Evolutionary conservation across 1,284 basidiomycete genomes (phyloP), one percentile per base, ranked within the genome.

Genomic region (Kalmanozyma brasiliensis): DNA sequence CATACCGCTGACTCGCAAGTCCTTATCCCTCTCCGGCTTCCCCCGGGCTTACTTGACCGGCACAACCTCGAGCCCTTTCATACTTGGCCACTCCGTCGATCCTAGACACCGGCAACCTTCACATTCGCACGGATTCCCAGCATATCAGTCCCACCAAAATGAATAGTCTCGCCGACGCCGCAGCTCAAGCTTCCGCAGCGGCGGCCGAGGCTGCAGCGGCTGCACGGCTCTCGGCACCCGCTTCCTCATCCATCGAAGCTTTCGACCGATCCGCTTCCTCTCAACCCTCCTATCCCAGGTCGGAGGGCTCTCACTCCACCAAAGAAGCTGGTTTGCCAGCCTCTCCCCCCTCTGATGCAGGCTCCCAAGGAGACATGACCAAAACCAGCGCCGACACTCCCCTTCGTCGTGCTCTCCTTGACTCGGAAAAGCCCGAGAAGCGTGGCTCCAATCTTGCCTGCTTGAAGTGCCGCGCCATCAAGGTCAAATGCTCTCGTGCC

Each of bases 391-490:
- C 46, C 24, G 59, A 62, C 23, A 62, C 65, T 9, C 55, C 65
- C 5, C 29, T 58, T 13, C 58, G 59, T 10, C 53, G 65, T 30
- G 67, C 67, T 2, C 32, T 71, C 41, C 55, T 66, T 33, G 68
- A 71, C 26, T 24, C 58, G 8, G 68, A 71, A 30, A 71, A 58
- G 37, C 68, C 68, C 26, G 63, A 66, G 23, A 71, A 71, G 49
- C 68, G 68, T 29, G 68, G 68, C 23, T 66, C 63, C 32, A 71
- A 71, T 20, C 56, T 71, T 10, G 68, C 68, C 9, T 71, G 68
- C 29, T 53, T 71, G 46, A 71, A 66, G 46, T 71, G 68, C 19
- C 58, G 68, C 11, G 68, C 68, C 26, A 71, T 71, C 59, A 71
- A 71, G 45, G 68, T 71, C 24, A 61, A 62, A 14, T 71, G 68